A percentile compares a stretch with the other conserved stretches of the same genome.
Evolutionary conservation across 2,329 filamentous ascomycete species (phyloP).

Genomic region (Xylariomycetidae sp.): DNA sequence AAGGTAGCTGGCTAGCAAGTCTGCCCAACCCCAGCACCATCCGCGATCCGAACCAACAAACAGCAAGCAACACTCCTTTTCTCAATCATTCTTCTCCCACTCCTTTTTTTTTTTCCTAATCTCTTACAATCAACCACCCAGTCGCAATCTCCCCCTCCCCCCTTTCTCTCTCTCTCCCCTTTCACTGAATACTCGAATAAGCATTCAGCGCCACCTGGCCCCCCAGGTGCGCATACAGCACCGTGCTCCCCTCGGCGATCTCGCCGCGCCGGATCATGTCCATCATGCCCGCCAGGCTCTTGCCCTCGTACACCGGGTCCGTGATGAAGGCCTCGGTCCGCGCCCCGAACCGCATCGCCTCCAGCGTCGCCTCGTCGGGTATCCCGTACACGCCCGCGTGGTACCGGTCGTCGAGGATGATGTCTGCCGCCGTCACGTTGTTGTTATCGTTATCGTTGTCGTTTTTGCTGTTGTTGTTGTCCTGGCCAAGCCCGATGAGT

Average conservation of each 20-base stretch:
- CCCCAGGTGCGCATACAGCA: conserved; percentile 68
- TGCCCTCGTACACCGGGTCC: conserved; percentile 73
- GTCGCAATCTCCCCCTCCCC: no score
- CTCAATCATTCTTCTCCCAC: no score
- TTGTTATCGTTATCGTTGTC: no score
- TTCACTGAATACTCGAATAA: conserved; percentile 45
- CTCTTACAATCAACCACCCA: no score
- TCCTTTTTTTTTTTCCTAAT: no score
- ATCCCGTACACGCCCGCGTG: conserved; percentile 66
- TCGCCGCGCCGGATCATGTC: conserved; percentile 60
- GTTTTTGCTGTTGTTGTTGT: no score
- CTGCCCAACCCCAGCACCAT: no score
- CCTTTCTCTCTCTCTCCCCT: not conserved
- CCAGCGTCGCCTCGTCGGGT: conserved; percentile 59
- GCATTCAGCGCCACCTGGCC: conserved; percentile 67
- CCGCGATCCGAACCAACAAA: no score
- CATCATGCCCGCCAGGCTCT: conserved; percentile 66
- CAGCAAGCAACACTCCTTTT: no score
- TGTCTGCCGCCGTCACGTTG: conserved; percentile 58
- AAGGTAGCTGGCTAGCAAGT: no score
- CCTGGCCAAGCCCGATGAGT: conserved; percentile 62
- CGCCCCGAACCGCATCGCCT: conserved; percentile 65
- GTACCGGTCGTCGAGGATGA: conserved; percentile 58
- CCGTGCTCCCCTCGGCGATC: conserved; percentile 55
- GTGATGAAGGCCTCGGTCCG: conserved; percentile 68